These are phyloP conservation scores for Cardamine chenopodiifolia DNA, from an alignment of 345 rosid species.

Conservation along the genomic window DNA sequence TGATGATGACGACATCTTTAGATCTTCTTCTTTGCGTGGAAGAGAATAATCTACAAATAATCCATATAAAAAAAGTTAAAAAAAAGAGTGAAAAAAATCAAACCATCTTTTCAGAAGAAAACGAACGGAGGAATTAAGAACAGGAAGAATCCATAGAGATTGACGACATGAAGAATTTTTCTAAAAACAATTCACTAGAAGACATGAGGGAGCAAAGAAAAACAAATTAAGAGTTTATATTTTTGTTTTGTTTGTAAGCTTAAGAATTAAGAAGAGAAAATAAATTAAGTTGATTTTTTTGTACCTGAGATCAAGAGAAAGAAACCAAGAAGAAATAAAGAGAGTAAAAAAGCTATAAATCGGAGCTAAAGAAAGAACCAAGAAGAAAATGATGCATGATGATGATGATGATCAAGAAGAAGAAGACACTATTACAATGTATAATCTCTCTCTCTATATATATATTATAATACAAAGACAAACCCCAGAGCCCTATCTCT, in stretches of 20 bases:
- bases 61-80: neutral
- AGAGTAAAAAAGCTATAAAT: slow-evolving; percentile 35
- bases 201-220: slow-evolving; percentile 41
- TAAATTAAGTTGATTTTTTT: neutral
- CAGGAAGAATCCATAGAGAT: slow-evolving; percentile 45
- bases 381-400: slow-evolving; percentile 54
- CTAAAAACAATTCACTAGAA: slow-evolving; percentile 41
- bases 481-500: slow-evolving; percentile 47
- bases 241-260: slow-evolving; percentile 37
- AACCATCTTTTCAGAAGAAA: slow-evolving; percentile 36
- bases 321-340: slow-evolving; percentile 45
- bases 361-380: slow-evolving; percentile 43
- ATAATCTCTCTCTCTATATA: neutral
- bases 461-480: slow-evolving; percentile 34
- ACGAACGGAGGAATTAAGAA: slow-evolving; percentile 43
- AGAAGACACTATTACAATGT: slow-evolving; percentile 32
- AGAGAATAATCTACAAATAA: slow-evolving; percentile 37
- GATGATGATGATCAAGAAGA: slow-evolving; percentile 39
- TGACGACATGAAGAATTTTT: slow-evolving; percentile 43
- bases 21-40: slow-evolving; percentile 36
- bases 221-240: slow-evolving; percentile 26
- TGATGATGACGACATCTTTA: slow-evolving; percentile 53
- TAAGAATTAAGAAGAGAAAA: slow-evolving; percentile 29
- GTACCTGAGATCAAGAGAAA: slow-evolving; percentile 54
- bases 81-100: slow-evolving; percentile 12